A percentile compares a stretch with the other conserved stretches of the same genome.
Conservation (phyloP, 1,284 basidiomycete species). For the Ceratobasidium sp. region DNA sequence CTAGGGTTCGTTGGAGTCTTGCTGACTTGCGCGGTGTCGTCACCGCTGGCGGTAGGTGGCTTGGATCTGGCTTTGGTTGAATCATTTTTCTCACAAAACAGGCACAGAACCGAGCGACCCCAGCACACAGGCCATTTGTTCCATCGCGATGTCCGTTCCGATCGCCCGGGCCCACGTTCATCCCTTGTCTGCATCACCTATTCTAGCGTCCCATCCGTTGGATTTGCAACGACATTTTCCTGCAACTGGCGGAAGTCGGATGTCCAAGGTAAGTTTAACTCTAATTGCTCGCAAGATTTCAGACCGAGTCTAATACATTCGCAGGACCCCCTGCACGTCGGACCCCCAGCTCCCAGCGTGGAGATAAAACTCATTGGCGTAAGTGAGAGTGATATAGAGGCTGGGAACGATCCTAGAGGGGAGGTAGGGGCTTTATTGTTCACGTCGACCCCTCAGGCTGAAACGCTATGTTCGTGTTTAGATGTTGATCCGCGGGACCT, state of each 20-base stretch:
- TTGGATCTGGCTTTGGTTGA: not conserved
- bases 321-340: conserved; percentile 57
- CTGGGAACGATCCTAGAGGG: conserved; percentile 63
- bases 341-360: conserved; percentile 74
- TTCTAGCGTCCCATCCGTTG: conserved; percentile 74
- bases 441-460: not conserved
- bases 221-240: conserved; percentile 72
- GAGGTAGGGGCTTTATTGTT: conserved; percentile 49
- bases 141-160: conserved; percentile 73
- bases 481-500: conserved; percentile 56
- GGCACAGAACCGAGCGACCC: conserved; percentile 47
- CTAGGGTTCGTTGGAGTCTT: conserved; percentile 63
- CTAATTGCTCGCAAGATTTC: conserved; percentile 38
- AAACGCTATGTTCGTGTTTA: conserved; percentile 21
- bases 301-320: not conserved
- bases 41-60: conserved; percentile 65
- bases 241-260: conserved; percentile 40
- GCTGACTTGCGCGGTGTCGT: conserved; percentile 64
- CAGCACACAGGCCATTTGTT: conserved; percentile 61
- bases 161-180: conserved; percentile 68
- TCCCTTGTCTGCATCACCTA: conserved; percentile 66
- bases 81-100: not conserved
- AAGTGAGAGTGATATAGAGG: conserved; percentile 63
- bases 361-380: conserved; percentile 72
- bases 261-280: conserved; percentile 6